Evolutionary conservation across 768 basidiomycete species (phyloP), one percentile per base, ranked within the genome.

Genomic region (Melanogaster broomeanus): DNA sequence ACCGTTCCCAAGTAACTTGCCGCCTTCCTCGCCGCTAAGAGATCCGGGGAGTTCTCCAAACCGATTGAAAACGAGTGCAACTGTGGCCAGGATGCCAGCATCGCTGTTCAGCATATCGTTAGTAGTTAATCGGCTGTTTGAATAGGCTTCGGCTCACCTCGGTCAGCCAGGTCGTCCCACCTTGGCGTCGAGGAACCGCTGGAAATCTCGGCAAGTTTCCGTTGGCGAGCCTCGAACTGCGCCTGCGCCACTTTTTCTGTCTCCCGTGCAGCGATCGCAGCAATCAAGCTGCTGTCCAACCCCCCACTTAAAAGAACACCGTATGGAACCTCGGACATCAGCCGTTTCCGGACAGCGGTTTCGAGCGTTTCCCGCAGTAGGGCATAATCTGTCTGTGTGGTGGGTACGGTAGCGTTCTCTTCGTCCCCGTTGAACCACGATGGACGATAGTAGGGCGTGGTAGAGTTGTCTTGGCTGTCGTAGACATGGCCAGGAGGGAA

Each of bases 301-400:
- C 97, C 97, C 42, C 97, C 97, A 55, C 89, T 93, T 51, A 99
- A 81, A 37, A 99, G 79, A 15, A 99, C 97, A 52, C 97, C 97
- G 59, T 95, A 99, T 3, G 97, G 97, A 11, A 98, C 97, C 71
- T 99, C 97, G 27, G 89, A 90, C 97, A 99, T 99, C 18, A 99
- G 74, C 42, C 97, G 80, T 70, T 98, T 99, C 62, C 85, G 81
- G 43, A 99, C 97, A 13, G 97, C 92, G 27, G 80, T 86, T 72
- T 98, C 97, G 25, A 99, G 78, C 0, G 86, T 79, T 66, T 90
- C 84, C 37, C 95, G 83, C 28, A 99, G 70, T 21, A 80, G 70
- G 7, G 77, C 86, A 39, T 88, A 72, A 67, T 98, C 83, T 12
- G 78, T 81, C 6, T 79, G 58, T 28, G 72, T 77, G 42, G 81